Base-by-base conservation (phyloP, 176 grass and related monocot species). In the Raddia guianensis region DNA sequence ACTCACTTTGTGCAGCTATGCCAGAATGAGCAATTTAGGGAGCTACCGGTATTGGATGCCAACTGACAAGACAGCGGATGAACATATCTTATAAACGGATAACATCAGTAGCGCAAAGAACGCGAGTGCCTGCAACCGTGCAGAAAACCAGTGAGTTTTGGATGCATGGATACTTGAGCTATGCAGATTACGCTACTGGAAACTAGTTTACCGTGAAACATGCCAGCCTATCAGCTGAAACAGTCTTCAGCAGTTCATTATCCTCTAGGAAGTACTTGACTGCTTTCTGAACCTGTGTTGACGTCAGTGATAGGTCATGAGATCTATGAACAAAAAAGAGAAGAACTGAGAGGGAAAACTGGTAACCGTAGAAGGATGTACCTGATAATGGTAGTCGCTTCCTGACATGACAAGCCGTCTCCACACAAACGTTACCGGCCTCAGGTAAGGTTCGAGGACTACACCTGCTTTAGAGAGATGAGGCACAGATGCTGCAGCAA, bases 241-340 rank as follows among this genome's bases (percentile, higher is more conserved):
- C 19, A 5, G 76, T 34, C 12, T 60, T 53, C 62, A 84, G 15
- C 20, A 63, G 45, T 16, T 18, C 61, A 1, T 7, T 70, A 0
- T 18, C 35, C 76, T 75, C 37, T 3, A 84, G 4, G 46, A 75
- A 84, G 54, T 34, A 19, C 0, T 15, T 7, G 6, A 80, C 47
- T 54, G 54, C 70, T 61, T 15, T 80, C 76, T 64, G 76, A 80
- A 89, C 63, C 82, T 89, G 87, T 27, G 62, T 4, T 4, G 19
- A 2, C 74, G 19, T 9, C 12, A 6, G 66, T 5, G 35, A 27
- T 1, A 42, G 60, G 51, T 54, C 20, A 13, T 15, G 18, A 60
- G 21, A 20, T 33, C 14, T 13, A 14, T 11, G 19, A 53, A 5
- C 20, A 4, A 8, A 21, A 21, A 27, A 27, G 27, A 27, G 27